phyloP scores from a whole-genome alignment of 2,329 filamentous ascomycete species.

The Neopestalotiopsis rosae region DNA sequence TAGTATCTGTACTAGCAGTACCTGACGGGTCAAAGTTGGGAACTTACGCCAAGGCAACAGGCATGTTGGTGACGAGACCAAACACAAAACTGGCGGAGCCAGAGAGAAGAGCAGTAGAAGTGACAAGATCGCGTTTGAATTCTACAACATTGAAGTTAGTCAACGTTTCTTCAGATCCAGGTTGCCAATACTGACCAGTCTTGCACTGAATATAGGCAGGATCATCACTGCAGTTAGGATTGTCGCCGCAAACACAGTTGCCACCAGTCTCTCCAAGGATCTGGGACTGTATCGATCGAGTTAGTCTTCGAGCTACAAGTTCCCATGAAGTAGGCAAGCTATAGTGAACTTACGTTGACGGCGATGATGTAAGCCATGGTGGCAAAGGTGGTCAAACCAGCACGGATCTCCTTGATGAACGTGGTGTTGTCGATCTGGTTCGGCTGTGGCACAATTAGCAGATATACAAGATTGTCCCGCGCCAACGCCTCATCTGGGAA shows the following conservation, averaged over 20 bases:
- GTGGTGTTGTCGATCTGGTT: constrained; percentile 70
- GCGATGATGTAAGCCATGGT: constrained; percentile 89
- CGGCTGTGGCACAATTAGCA: constrained; percentile 50
- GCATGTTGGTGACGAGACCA: constrained; percentile 81
- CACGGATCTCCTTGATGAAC: constrained; percentile 80
- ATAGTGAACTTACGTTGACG: constrained; percentile 57
- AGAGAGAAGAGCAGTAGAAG: constrained; percentile 80
- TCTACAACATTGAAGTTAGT: constrained; percentile 40
- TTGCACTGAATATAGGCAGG: constrained; percentile 39
- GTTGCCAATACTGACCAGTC: background rate
- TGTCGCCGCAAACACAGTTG: constrained; percentile 69
- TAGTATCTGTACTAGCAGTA: background rate
- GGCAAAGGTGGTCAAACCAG: constrained; percentile 79
- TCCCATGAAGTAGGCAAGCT: background rate
- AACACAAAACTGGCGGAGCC: constrained; percentile 78
- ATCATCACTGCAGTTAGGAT: constrained; percentile 53
- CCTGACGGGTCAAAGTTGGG: background rate
- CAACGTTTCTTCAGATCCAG: background rate
- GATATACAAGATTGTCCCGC: background rate
- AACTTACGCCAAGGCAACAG: constrained; percentile 74
- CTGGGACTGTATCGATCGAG: constrained; percentile 55
- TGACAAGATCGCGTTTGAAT: constrained; percentile 79
- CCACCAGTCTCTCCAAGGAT: constrained; percentile 79
- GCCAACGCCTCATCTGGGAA: background rate
- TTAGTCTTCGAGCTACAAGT: background rate